Conservation (phyloP, 805 yeast genomes). For the Komagataella populi region DNA sequence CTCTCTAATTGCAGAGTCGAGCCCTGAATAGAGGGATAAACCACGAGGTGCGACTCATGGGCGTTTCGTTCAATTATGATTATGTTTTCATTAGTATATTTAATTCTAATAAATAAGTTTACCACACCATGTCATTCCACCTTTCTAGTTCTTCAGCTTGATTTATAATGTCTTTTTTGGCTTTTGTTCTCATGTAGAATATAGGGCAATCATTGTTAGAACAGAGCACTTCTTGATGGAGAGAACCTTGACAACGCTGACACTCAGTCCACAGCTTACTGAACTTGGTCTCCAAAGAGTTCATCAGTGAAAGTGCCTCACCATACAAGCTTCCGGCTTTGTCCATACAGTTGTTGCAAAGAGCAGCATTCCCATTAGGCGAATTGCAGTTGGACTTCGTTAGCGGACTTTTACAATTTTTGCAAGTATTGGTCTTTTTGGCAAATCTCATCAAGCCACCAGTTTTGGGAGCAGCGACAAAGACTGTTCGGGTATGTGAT, state of each 20-base stretch:
- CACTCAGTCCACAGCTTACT: constrained; percentile 95
- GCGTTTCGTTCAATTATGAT: not conserved
- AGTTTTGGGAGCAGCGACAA: constrained; percentile 57
- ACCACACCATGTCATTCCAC: constrained; percentile 55
- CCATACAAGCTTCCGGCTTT: constrained; percentile 70
- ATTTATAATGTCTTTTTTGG: constrained; percentile 54
- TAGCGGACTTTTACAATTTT: constrained; percentile 77
- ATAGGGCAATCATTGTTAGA: constrained; percentile 95
- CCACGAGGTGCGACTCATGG: not conserved
- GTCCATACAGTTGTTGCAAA: constrained; percentile 67
- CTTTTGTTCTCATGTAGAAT: constrained; percentile 89
- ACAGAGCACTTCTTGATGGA: constrained; percentile 92
- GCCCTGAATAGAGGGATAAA: not conserved
- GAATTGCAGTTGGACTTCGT: constrained; percentile 21
- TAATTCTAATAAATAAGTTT: not conserved
- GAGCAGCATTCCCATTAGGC: constrained; percentile 38
- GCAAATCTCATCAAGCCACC: constrained; percentile 88
- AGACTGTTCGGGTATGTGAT: constrained; percentile 69
- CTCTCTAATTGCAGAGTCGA: not conserved
- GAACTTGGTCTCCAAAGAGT: constrained; percentile 68
- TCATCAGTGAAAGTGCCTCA: constrained; percentile 68
- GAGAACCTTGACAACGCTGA: constrained; percentile 91
- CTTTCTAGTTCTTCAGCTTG: constrained; percentile 46
- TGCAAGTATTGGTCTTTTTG: constrained; percentile 77
- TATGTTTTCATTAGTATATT: not conserved